Conservation (phyloP, 805 yeast species). For the Metschnikowia santaceciliae region DNA sequence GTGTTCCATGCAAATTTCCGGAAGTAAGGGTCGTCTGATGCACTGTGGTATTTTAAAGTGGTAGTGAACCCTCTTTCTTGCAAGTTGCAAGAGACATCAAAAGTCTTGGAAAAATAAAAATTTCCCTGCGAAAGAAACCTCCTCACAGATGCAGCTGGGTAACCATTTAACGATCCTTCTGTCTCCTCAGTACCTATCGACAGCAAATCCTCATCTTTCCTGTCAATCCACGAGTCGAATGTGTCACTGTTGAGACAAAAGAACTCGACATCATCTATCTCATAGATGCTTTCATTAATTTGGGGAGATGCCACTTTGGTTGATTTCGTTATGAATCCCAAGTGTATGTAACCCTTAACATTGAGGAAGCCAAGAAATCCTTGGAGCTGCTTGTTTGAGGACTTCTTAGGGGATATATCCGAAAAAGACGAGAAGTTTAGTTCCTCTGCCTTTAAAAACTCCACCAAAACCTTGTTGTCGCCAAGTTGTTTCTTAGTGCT, state of each 20-base stretch:
- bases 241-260: conserved; percentile 57
- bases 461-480: conserved; percentile 43
- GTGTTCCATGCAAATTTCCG: conserved; percentile 50
- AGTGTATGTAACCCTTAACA: conserved; percentile 49
- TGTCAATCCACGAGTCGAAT: conserved; percentile 40
- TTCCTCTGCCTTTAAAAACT: conserved; percentile 43
- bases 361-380: conserved; percentile 63
- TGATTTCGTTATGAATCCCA: conserved; percentile 56
- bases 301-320: conserved; percentile 58
- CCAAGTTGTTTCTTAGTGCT: conserved; percentile 17
- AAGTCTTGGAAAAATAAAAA: conserved; percentile 46
- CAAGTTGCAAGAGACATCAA: conserved; percentile 42
- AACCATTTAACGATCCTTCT: conserved; percentile 17
- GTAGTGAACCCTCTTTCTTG: conserved; percentile 42
- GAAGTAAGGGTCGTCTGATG: conserved; percentile 36
- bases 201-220: conserved; percentile 10
- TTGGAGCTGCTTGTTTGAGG: conserved; percentile 28
- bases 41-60: conserved; percentile 22
- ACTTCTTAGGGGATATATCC: conserved; percentile 37
- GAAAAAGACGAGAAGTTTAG: conserved; percentile 38
- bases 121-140: conserved; percentile 44
- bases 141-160: conserved; percentile 44
- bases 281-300: conserved; percentile 48
- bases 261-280: conserved; percentile 59
- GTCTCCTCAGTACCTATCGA: conserved; percentile 15